Conservation (phyloP, 345 rosid genomes). For the Erysimum cheiranthoides region DNA sequence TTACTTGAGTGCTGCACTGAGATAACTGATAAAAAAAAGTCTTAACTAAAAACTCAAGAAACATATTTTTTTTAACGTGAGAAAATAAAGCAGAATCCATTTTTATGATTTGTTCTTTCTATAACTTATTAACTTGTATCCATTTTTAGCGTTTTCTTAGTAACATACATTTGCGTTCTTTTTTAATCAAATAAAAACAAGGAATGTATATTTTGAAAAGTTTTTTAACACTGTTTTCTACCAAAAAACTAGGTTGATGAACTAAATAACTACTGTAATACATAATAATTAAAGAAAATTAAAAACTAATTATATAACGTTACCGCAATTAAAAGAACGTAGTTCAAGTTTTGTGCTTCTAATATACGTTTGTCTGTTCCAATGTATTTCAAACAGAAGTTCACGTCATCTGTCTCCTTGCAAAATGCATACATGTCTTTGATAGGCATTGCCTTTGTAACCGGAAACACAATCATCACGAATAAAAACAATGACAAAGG, state of each 20-base stretch:
- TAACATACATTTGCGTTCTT: no score
- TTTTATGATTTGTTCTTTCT: no score
- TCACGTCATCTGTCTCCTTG: neutral
- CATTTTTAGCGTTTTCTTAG: no score
- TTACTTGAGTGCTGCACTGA: neutral
- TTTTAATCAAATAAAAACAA: neutral
- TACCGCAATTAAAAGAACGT: conserved; percentile 1
- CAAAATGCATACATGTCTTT: neutral
- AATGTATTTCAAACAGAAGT: conserved; percentile 2
- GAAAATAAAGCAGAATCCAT: neutral
- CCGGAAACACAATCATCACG: neutral
- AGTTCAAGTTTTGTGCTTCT: neutral
- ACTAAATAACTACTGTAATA: neutral
- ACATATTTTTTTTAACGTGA: neutral
- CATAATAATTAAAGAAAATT: neutral
- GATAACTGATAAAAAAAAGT: neutral
- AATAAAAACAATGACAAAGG: neutral
- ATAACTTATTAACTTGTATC: no score
- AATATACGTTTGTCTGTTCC: neutral
- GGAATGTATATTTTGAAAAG: neutral
- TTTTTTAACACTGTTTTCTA: no score
- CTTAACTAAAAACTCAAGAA: neutral
- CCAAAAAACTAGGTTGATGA: no score
- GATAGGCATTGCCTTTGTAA: neutral
- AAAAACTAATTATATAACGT: neutral